Evolutionary conservation across 1,139 yeast genomes (phyloP), one percentile per base, ranked within the genome.

Genomic region (Saccharomyces hybrid): DNA sequence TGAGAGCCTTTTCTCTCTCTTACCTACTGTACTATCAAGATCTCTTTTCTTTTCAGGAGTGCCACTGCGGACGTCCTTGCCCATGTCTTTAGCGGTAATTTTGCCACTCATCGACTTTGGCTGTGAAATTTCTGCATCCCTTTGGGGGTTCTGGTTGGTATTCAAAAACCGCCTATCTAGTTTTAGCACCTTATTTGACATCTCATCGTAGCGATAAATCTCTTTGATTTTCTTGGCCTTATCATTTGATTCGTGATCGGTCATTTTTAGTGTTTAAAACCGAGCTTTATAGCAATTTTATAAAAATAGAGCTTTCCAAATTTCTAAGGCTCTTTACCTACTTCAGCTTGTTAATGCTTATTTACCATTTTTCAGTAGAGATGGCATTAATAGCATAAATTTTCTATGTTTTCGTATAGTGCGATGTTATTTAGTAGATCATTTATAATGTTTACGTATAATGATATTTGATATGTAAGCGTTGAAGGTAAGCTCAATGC

Each of bases 71-170:
- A 23, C 30, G 16, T 46, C 48, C 28, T 66, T 47, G 0, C 97
- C 97, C 86, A 89, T 81, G 54, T 88, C 95, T 47, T 75, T 75
- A 53, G 79, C 73, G 2, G 82, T 72, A 26, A 89, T 75, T 55
- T 77, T 81, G 1, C 96, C 96, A 5, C 76, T 80, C 64, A 89
- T 73, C 0, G 95, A 83, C 52, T 80, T 80, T 0, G 96, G 96
- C 50, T 78, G 81, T 14, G 85, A 82, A 50, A 75, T 68, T 8
- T 75, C 77, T 9, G 79, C 81, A 55, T 80, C 82, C 51, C 71
- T 74, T 8, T 60, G 47, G 0, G 72, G 70, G 41, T 74, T 73
- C 4, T 75, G 68, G 20, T 74, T 66, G 46, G 71, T 73, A 7
- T 67, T 64, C 48, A 72, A 72, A 47, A 81, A 70, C 53, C 83